phyloP scores from a whole-genome alignment of 805 yeast species.

The Ogataea trehaloabstinens region DNA sequence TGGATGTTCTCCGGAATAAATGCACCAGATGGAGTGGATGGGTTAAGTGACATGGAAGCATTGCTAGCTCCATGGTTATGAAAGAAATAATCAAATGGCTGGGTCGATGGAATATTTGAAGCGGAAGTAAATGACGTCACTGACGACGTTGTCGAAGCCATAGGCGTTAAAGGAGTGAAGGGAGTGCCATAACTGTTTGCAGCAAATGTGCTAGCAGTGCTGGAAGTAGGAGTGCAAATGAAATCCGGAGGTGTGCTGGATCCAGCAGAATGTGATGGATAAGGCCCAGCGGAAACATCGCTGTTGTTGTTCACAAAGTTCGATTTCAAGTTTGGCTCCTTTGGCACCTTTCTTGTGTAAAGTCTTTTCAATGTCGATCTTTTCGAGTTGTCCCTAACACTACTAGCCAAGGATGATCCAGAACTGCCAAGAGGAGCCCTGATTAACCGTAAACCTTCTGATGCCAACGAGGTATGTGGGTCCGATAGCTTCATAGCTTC shows the following conservation, averaged over 20 bases:
- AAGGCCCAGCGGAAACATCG: background rate
- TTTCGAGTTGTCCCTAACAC: slow-evolving; percentile 8
- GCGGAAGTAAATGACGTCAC: slow-evolving; percentile 16
- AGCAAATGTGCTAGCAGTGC: slow-evolving; percentile 2
- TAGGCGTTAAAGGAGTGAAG: slow-evolving; percentile 24
- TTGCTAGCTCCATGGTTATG: background rate
- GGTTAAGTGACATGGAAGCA: background rate
- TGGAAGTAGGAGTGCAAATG: slow-evolving; percentile 11
- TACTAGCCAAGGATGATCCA: slow-evolving; percentile 3
- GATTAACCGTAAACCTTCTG: slow-evolving; percentile 3
- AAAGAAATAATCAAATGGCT: slow-evolving; percentile 3
- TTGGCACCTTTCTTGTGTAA: slow-evolving; percentile 16
- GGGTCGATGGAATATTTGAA: slow-evolving; percentile 3
- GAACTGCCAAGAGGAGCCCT: slow-evolving; percentile 7
- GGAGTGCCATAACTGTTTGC: slow-evolving; percentile 4
- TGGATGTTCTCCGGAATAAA: background rate
- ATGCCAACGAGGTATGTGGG: background rate
- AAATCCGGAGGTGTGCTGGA: slow-evolving; percentile 9
- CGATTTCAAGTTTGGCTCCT: slow-evolving; percentile 4
- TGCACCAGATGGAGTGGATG: slow-evolving; percentile 1
- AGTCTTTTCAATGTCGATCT: slow-evolving; percentile 12
- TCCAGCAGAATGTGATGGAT: background rate
- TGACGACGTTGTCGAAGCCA: slow-evolving; percentile 24
- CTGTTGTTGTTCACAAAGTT: background rate
- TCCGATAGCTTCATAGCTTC: background rate